Base-by-base conservation (phyloP, 345 rosid genomes). In the Moricandia moricandioides region DNA sequence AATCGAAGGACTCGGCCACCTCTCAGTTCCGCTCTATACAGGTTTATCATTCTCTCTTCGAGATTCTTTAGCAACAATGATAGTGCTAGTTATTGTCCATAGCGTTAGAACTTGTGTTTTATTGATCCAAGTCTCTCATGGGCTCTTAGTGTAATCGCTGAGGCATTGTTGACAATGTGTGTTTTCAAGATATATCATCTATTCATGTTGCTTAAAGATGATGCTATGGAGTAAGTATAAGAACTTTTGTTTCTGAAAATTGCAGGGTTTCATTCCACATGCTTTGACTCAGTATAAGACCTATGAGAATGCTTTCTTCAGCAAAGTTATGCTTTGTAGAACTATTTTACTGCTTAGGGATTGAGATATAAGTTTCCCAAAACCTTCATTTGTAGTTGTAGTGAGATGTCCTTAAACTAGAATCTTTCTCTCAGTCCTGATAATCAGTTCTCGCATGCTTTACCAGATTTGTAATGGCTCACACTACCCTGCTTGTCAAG, bases 1-100 rank as follows among this genome's bases (percentile, higher is more conserved):
- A 88, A 54, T 89, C 97, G 4, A 87, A 76, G 65, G 91, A 90
- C 73, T 85, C 92, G 16, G 95, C 96, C 57, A 83, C 93, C 64
- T 78, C 85, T 56, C 90, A 84, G 73, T 75, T 90, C 61, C 89
- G 80, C 26, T 84, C 89, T 69, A 65, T 90, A 4, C 88, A 86
- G 91, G 92, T 87, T 45, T 21, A 45, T n/a, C 6, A 17, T 27
- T 27, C 61, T 67, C 76, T 56, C 45, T 43, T 71, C 67, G 67
- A 65, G 57, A 64, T 70, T 70, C 52, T 13, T 45, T 56, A 7
- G 54, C 61, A 57, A 56, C 52, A 34, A 34, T 7, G 54, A 16
- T 75, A 27, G 60, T 66, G 72, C 37, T 65, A 51, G 55, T 47
- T 27, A 8, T 51, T 51, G 56, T 60, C 2, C 57, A 59, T 31